Base-by-base conservation (phyloP, 257 asterid genomes). In the Mitragyna speciosa region DNA sequence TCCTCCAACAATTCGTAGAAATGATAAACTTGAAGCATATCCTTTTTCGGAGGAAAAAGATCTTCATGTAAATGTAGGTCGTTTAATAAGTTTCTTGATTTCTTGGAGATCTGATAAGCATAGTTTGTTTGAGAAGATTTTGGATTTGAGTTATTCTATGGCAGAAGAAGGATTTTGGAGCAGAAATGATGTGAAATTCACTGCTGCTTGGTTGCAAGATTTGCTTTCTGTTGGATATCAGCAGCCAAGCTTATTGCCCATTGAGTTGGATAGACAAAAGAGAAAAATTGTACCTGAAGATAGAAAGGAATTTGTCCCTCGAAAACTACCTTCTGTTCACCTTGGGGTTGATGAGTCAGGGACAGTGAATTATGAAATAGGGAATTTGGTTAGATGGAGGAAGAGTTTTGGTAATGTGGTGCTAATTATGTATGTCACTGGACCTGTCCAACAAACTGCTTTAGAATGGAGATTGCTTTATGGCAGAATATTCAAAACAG, bases 161-260 rank as follows among this genome's bases (percentile, higher is more conserved):
- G 97, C 98, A 9, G 99, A 96, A 84, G 97, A 96, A 89, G 98
- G 98, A 8, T 96, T 96, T 87, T 96, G 99, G 98, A 87, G 93
- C 0, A 98, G 91, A 77, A 91, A 82, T 84, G 98, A 96, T 36
- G 90, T 94, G 83, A 88, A 88, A 83, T 94, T 96, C 56, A 92
- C 98, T 14, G 95, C 96, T 12, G 99, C 98, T 17, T 96, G 99
- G 99, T 96, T 96, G 79, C 99, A 96, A 78, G 98, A 96, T 86
- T 79, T 96, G 89, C 93, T 91, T 47, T 92, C 97, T 47, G 96
- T 92, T 81, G 95, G 98, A 71, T 96, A 94, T 81, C 93, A 90
- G 82, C 99, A 96, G 82, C 99, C 99, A 66, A 94, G 98, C 36
- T 70, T 96, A 80, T 92, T 96, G 97, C 83, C 98, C 24, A 92